Evolutionary conservation across 1,284 basidiomycete species (phyloP), one percentile per base, ranked within the genome.

Genomic region (Ustilago curta): DNA sequence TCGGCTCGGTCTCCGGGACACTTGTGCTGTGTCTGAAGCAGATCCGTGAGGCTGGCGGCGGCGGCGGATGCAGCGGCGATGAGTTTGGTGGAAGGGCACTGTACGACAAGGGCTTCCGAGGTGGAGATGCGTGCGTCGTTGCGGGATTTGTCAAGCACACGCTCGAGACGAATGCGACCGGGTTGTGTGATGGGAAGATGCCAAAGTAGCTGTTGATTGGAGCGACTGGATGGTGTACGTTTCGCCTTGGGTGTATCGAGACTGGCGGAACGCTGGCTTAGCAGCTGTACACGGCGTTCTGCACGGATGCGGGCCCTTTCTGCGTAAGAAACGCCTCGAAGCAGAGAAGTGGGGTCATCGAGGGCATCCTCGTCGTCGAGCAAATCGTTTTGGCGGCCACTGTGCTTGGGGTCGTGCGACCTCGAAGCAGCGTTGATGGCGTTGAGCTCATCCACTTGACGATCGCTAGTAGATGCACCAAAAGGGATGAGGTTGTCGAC

Each of bases 401-500:
- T 23, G 16, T 61, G 48, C 27, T 45, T 60, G 12, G 42, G n/a
- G 31, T 45, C 45, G 6, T 23, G 62, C 2, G 66, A 40, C 12
- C 50, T 53, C 29, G 65, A 51, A 4, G 69, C 64, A n/a, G 69
- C 65, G 8, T 65, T 59, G 55, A 70, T 49, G 37, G 59, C 69
- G 40, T 52, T 62, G 25, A 64, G 61, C 18, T 78, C 58, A 18
- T 68, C 65, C n/a, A 47, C 50, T 45, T 61, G 32, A 21, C 54
- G 49, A 23, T 72, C 47, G 42, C 44, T 8, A 14, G n/a, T 57
- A 16, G 59, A 49, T 8, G 67, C 40, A 40, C 27, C 51, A 57
- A 80, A 78, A 12, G 77, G 85, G 16, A 93, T 87, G 11, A 88
- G 80, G 79, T 94, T 93, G 14, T 92, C 93, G 57, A 91, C 65